Conservation (phyloP, 257 asterid species). For the Solanum habrochaites region DNA sequence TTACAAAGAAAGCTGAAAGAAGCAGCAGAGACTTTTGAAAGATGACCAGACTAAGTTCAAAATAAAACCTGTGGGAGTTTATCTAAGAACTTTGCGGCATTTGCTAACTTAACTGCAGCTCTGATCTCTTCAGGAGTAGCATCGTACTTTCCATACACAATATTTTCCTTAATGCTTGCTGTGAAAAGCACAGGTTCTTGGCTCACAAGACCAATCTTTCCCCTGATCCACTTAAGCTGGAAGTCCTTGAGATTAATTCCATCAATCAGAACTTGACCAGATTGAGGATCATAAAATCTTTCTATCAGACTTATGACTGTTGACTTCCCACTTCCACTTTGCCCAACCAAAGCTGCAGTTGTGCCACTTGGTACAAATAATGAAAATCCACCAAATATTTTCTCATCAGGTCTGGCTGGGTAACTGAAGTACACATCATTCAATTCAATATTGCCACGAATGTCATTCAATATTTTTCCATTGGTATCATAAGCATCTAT, state of each 20-base stretch:
- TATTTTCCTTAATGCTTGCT: constrained; percentile 68
- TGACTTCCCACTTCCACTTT: constrained; percentile 86
- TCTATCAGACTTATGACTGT: constrained; percentile 65
- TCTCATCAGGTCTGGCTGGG: constrained; percentile 73
- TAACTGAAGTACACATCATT: constrained; percentile 50
- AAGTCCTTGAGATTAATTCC: constrained; percentile 59
- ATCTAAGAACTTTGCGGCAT: constrained; percentile 69
- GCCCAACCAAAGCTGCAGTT: constrained; percentile 83
- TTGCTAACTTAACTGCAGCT: constrained; percentile 59
- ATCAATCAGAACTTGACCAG: constrained; percentile 64
- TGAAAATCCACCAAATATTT: constrained; percentile 55
- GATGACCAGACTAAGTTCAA: neutral
- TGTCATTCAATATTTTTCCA: constrained; percentile 47
- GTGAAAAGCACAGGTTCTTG: constrained; percentile 74
- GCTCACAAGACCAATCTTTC: constrained; percentile 72
- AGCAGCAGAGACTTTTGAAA: neutral
- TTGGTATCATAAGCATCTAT: constrained; percentile 50
- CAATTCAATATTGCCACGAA: constrained; percentile 54
- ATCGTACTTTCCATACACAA: constrained; percentile 58
- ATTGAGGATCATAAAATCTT: constrained; percentile 70
- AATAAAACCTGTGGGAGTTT: constrained; percentile 57
- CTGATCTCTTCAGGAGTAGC: constrained; percentile 57
- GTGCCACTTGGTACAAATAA: constrained; percentile 45
- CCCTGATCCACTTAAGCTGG: constrained; percentile 80
- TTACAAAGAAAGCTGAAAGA: neutral